A percentile compares a stretch with the other conserved stretches of the same genome.
Evolutionary conservation across 108 stramenopile species (phyloP).

Genomic region (Schizochytrium sp.): DNA sequence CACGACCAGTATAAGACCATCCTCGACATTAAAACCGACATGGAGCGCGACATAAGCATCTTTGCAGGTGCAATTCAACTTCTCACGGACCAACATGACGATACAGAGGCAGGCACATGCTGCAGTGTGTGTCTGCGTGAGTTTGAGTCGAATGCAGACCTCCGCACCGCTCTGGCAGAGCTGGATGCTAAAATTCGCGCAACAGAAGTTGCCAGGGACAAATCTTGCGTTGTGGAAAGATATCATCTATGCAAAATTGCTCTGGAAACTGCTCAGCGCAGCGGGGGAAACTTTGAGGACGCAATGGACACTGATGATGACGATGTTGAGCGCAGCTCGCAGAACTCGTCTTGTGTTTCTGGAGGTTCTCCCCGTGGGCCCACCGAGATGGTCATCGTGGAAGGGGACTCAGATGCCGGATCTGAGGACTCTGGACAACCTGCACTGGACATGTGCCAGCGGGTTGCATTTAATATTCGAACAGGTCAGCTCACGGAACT

Average conservation of each 20-base stretch:
- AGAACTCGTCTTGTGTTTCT: background rate
- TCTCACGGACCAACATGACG: constrained; percentile 25
- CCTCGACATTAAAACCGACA: background rate
- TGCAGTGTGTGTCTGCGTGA: constrained; percentile 43
- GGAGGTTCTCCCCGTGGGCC: constrained; percentile 26
- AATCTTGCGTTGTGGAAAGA: constrained; percentile 30
- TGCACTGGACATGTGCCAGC: constrained; percentile 35
- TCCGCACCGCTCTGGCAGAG: background rate
- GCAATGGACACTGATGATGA: background rate
- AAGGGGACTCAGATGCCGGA: background rate
- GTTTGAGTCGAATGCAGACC: constrained; percentile 48
- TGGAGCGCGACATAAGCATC: constrained; percentile 58
- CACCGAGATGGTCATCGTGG: constrained; percentile 31
- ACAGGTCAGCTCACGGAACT: constrained; percentile 50
- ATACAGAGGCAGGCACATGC: background rate
- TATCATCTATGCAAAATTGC: constrained; percentile 27
- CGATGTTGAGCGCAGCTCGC: background rate
- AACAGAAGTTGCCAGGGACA: constrained; percentile 4
- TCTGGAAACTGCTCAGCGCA: background rate
- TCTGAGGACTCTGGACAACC: background rate
- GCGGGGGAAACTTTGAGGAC: background rate
- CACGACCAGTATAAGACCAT: constrained; percentile 38
- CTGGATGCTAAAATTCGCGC: constrained; percentile 15
- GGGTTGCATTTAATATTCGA: constrained; percentile 47
- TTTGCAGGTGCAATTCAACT: constrained; percentile 55